Evolutionary conservation across 2,329 filamentous ascomycete species (phyloP).

Genomic region (Aspergillus quadricinctus): DNA sequence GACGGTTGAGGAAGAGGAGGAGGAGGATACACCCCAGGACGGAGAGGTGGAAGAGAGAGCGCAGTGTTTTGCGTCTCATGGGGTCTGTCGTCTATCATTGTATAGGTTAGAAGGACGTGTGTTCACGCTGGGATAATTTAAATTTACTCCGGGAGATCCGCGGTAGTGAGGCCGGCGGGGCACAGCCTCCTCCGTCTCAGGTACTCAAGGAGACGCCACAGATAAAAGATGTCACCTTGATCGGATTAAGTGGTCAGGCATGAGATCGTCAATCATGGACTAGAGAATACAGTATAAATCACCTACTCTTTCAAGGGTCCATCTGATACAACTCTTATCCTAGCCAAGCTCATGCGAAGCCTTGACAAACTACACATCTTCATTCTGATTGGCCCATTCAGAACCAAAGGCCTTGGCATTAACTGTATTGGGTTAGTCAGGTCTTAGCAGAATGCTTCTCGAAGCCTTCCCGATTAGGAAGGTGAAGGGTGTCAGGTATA

Average conservation of each 20-base stretch:
- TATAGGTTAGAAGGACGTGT: not conserved
- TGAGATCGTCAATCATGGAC: rapidly evolving
- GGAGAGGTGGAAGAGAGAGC: constrained; percentile 31
- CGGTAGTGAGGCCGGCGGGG: too few species aligned
- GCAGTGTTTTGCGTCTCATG: constrained; percentile 35
- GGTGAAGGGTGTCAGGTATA: too few species aligned
- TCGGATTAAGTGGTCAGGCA: not conserved
- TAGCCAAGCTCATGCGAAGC: not conserved
- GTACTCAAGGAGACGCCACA: not conserved
- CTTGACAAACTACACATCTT: not conserved
- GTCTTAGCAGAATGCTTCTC: not conserved
- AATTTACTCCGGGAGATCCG: not conserved
- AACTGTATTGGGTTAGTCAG: not conserved
- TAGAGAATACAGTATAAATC: not conserved
- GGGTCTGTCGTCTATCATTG: not conserved
- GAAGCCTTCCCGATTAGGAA: not conserved
- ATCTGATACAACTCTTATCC: not conserved
- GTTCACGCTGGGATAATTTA: not conserved
- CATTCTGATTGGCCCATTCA: not conserved
- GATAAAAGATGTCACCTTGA: not conserved
- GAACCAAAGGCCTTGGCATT: rapidly evolving
- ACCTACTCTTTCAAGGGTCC: not conserved
- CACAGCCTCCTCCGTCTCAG: not conserved
- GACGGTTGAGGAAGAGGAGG: constrained; percentile 36
- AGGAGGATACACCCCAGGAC: constrained; percentile 34